A percentile compares a stretch with the other conserved stretches of the same genome.
phyloP scores from a whole-genome alignment of 176 grass and related monocot species.

The Triticum aestivum region DNA sequence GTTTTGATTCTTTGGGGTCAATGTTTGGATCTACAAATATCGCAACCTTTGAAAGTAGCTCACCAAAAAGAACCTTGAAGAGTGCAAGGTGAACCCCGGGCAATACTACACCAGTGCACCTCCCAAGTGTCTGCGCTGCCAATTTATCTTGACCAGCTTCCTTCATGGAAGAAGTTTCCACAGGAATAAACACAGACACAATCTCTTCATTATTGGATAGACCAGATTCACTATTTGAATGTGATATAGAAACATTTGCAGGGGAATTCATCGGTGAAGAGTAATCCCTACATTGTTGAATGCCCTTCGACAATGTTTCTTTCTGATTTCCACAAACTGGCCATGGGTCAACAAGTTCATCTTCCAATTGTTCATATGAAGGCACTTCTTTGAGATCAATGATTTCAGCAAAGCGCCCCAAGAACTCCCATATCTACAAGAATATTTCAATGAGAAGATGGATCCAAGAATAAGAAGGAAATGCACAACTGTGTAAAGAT shows the following conservation, averaged over 20 bases:
- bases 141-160: slow-evolving; percentile 68
- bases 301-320: slow-evolving; percentile 39
- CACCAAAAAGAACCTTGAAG: slow-evolving; percentile 78
- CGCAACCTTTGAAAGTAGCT: slow-evolving; percentile 67
- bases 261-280: slow-evolving; percentile 42
- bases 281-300: slow-evolving; percentile 43
- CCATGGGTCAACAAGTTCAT: slow-evolving; percentile 97
- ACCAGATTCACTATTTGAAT: slow-evolving; percentile 53
- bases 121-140: slow-evolving; percentile 63
- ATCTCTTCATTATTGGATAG: slow-evolving; percentile 54
- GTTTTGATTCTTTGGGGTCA: slow-evolving; percentile 87
- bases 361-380: slow-evolving; percentile 82
- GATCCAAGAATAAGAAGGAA: slow-evolving; percentile 33
- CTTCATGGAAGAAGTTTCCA: slow-evolving; percentile 61
- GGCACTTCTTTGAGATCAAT: slow-evolving; percentile 80
- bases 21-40: slow-evolving; percentile 86
- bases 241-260: slow-evolving; percentile 51
- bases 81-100: slow-evolving; percentile 72
- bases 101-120: slow-evolving; percentile 73
- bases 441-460: slow-evolving; percentile 20
- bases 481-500: slow-evolving; percentile 33
- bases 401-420: slow-evolving; percentile 73
- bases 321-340: slow-evolving; percentile 53
- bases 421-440: slow-evolving; percentile 87
- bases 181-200: slow-evolving; percentile 56